Evolutionary conservation across 2,329 filamentous ascomycete genomes (phyloP).

Genomic region (Hymenoscyphus albidus): DNA sequence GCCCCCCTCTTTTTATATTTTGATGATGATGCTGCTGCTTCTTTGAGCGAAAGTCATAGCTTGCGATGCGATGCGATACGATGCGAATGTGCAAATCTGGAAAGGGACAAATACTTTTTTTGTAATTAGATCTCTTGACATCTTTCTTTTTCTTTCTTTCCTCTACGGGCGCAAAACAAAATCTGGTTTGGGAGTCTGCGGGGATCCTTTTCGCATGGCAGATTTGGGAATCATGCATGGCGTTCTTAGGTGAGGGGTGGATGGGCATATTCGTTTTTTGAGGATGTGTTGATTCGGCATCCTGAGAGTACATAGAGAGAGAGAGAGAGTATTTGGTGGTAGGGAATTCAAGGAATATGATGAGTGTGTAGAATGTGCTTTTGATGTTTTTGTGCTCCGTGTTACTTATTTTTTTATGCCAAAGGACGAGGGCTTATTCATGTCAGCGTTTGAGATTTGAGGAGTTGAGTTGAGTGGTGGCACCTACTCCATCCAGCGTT

Average conservation of each 20-base stretch:
- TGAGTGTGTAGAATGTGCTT: no score
- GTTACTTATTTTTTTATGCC: no score
- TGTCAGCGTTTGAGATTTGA: no score
- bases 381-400: no score
- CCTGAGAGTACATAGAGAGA: no score
- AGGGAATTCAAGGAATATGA: no score
- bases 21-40: neutral
- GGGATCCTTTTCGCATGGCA: neutral
- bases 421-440: no score
- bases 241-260: neutral
- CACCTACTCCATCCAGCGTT: no score
- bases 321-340: no score
- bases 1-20: neutral
- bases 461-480: no score
- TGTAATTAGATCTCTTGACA: neutral
- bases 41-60: slow-evolving; percentile 1
- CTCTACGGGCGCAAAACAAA: neutral
- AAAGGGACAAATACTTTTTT: neutral
- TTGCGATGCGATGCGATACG: neutral
- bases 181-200: neutral
- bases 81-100: neutral
- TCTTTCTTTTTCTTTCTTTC: neutral
- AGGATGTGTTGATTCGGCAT: no score
- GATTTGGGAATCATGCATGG: neutral
- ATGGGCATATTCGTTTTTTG: neutral